Conservation (phyloP, 345 rosid genomes). For the Erodium maritimum region DNA sequence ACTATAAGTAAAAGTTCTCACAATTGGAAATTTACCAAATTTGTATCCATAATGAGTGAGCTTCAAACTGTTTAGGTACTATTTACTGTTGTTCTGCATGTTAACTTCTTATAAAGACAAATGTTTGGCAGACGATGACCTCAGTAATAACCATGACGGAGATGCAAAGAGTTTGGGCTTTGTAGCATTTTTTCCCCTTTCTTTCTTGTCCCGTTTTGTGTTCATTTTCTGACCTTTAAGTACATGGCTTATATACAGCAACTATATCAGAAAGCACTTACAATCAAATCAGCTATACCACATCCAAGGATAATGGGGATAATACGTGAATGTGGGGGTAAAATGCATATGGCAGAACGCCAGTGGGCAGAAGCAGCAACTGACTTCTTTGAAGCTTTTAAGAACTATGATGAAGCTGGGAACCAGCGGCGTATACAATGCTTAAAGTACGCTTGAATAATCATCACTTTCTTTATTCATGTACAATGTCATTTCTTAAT, state of each 20-base stretch:
- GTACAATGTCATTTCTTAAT: neutral
- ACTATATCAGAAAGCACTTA: slow-evolving; percentile 94
- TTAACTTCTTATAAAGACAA: too few relatives aligned
- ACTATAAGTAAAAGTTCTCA: neutral
- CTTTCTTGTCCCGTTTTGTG: neutral
- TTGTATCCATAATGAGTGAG: neutral
- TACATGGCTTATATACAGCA: slow-evolving; percentile 44
- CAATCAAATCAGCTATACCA: slow-evolving; percentile 98
- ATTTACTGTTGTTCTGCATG: too few relatives aligned
- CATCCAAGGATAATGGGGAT: slow-evolving; percentile 99
- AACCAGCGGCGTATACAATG: slow-evolving; percentile 98
- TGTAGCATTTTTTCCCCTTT: neutral
- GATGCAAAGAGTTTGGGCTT: neutral
- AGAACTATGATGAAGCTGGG: slow-evolving; percentile 99
- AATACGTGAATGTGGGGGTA: slow-evolving; percentile 98
- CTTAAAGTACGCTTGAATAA: slow-evolving; percentile 52
- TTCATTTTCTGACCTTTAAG: neutral
- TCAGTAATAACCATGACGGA: neutral
- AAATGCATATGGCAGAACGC: slow-evolving; percentile 99
- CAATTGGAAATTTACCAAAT: too few relatives aligned
- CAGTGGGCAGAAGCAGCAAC: slow-evolving; percentile 99
- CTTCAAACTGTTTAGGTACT: too few relatives aligned
- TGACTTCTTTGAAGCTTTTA: slow-evolving; percentile 98
- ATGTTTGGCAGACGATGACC: too few relatives aligned
- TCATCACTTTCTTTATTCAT: slow-evolving; percentile 2